These are phyloP conservation scores for Cordyceps cateniannulata DNA, from an alignment of 2,329 filamentous ascomycete species.

Conservation along the genomic window DNA sequence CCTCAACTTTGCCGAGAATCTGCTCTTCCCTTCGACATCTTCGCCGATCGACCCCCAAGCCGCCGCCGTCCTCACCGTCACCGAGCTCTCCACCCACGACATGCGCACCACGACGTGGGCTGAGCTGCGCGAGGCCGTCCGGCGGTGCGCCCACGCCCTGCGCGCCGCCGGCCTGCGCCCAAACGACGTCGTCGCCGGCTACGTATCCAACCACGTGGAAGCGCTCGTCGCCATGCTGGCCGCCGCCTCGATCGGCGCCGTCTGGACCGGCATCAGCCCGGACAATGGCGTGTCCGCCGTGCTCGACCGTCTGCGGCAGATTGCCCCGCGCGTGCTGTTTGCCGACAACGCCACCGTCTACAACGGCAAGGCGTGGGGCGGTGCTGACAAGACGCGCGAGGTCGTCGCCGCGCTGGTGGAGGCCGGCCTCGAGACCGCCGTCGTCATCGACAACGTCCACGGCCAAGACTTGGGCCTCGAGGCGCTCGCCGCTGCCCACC, in stretches of 20 bases:
- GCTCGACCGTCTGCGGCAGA: constrained; percentile 78
- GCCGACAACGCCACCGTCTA: constrained; percentile 84
- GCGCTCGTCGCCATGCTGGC: constrained; percentile 85
- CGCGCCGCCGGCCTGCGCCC: constrained; percentile 54
- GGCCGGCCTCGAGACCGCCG: constrained; percentile 57
- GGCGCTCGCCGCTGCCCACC: constrained; percentile 26
- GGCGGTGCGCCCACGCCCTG: constrained; percentile 64
- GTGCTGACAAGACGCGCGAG: constrained; percentile 69
- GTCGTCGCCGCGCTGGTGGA: constrained; percentile 58
- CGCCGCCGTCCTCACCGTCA: constrained; percentile 71
- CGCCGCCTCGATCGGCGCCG: constrained; percentile 71
- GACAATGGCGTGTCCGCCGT: constrained; percentile 91
- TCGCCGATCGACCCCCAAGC: constrained; percentile 44
- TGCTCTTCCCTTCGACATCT: constrained; percentile 64
- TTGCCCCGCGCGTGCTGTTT: constrained; percentile 75
- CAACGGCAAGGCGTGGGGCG: constrained; percentile 85
- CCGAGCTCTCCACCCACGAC: constrained; percentile 58
- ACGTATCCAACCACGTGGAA: constrained; percentile 84
- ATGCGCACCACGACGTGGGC: constrained; percentile 61
- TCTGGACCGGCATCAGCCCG: constrained; percentile 91
- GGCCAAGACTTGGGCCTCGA: constrained; percentile 35
- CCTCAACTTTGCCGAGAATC: constrained; percentile 92
- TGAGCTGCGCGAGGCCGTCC: constrained; percentile 71
- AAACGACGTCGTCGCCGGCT: constrained; percentile 58
- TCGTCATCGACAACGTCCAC: constrained; percentile 65